Conservation (phyloP, 495 filamentous ascomycete genomes). For the Chaetomium tenue region DNA sequence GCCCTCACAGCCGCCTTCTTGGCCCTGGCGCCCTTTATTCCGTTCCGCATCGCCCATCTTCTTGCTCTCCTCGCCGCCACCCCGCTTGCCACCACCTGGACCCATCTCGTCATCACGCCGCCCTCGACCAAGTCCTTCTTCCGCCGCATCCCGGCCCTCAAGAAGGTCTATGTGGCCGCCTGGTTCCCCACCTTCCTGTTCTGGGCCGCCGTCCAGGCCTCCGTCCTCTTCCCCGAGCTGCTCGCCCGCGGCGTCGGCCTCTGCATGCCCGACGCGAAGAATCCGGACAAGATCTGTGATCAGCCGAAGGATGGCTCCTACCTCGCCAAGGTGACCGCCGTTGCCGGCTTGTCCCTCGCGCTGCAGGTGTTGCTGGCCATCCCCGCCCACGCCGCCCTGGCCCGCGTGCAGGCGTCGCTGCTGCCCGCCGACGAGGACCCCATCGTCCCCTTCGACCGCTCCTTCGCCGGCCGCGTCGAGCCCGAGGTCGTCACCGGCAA, state of each 20-base stretch:
- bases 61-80: constrained; percentile 32
- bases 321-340: constrained; percentile 37
- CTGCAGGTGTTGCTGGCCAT: constrained; percentile 40
- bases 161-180: constrained; percentile 45
- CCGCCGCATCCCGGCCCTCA: constrained; percentile 46
- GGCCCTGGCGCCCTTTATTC: constrained; percentile 24
- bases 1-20: constrained; percentile 29
- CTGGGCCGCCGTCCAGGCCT: constrained; percentile 35
- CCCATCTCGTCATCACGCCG: constrained; percentile 47
- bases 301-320: constrained; percentile 21
- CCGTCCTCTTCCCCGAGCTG: constrained; percentile 29
- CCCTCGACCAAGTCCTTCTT: constrained; percentile 42
- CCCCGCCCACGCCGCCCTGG: constrained; percentile 45
- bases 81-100: constrained; percentile 45
- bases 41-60: constrained; percentile 34
- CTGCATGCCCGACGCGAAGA: constrained; percentile 18
- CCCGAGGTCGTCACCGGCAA: constrained; percentile 65
- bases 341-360: constrained; percentile 30
- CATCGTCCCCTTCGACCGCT: constrained; percentile 53
- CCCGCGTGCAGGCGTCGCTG: constrained; percentile 52
- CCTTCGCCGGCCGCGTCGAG: constrained; percentile 49
- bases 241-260: constrained; percentile 36
- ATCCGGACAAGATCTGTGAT: not conserved
- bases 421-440: constrained; percentile 50
- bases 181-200: constrained; percentile 39